Evolutionary conservation across 176 grass and related monocot genomes (phyloP).

Genomic region (Carex littledalei): DNA sequence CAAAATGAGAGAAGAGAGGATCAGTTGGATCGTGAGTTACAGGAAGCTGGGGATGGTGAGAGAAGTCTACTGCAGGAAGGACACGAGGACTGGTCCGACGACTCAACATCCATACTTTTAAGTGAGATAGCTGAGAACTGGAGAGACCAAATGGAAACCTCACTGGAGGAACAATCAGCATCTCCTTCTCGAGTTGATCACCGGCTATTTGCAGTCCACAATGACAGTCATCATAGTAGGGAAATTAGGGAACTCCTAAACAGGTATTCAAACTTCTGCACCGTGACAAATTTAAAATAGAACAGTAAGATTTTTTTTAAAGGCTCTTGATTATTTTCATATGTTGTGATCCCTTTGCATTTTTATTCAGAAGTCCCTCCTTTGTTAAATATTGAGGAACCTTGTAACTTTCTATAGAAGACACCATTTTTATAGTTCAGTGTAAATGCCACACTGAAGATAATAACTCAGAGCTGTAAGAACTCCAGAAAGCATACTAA

Average conservation of each 20-base stretch:
- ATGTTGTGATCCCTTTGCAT: neutral
- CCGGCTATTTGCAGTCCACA: conserved; percentile 57
- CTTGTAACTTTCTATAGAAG: neutral
- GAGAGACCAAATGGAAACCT: conserved; percentile 44
- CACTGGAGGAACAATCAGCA: conserved; percentile 36
- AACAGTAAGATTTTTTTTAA: neutral
- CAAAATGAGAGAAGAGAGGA: conserved; percentile 42
- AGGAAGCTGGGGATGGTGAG: conserved; percentile 34
- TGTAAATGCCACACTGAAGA: neutral
- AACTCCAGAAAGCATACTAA: neutral
- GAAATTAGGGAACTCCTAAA: conserved; percentile 84
- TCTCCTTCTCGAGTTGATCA: conserved; percentile 57
- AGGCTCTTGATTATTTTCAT: neutral
- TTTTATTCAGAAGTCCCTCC: neutral
- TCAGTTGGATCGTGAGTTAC: conserved; percentile 28
- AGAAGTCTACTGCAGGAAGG: conserved; percentile 17
- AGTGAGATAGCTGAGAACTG: conserved; percentile 61
- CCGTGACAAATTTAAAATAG: neutral
- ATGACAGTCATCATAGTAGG: conserved; percentile 78
- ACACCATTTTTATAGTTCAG: neutral
- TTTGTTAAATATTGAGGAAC: conserved; percentile 12
- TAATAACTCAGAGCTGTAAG: neutral
- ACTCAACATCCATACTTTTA: conserved; percentile 33
- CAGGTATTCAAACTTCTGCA: conserved; percentile 46
- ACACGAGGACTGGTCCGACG: conserved; percentile 66